These are phyloP conservation scores for Epichloe amarillans DNA, from an alignment of 2,329 filamentous ascomycete species.

Conservation along the genomic window DNA sequence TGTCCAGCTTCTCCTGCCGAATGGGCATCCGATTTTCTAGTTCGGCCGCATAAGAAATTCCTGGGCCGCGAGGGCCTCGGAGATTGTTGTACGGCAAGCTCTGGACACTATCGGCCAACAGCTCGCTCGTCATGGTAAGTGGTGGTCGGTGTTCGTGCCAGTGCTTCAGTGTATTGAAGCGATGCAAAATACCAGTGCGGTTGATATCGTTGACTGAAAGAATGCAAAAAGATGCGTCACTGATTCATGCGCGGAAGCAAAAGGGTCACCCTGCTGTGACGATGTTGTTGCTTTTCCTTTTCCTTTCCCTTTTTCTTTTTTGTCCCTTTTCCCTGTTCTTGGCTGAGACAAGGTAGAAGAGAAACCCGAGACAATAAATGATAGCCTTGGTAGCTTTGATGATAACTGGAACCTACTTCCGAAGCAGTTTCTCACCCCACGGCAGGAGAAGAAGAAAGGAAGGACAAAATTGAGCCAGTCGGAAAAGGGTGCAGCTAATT, in stretches of 20 bases:
- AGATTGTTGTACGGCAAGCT: constrained; percentile 1
- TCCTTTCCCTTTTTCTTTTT: not conserved
- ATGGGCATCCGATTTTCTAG: constrained; percentile 11
- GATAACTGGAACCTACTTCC: not conserved
- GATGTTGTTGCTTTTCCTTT: not conserved
- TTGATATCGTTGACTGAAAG: not conserved
- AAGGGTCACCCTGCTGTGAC: not conserved
- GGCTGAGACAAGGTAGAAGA: not conserved
- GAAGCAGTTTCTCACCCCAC: not conserved
- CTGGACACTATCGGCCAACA: constrained; percentile 1
- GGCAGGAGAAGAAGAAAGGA: not conserved
- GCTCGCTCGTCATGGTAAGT: constrained; percentile 3
- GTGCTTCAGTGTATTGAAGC: not conserved
- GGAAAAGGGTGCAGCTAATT: not conserved
- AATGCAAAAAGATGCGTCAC: not conserved
- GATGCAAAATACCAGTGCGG: too few relatives aligned
- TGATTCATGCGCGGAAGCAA: not conserved
- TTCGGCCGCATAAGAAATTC: constrained; percentile 4
- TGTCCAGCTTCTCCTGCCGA: constrained; percentile 24
- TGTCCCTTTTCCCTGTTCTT: not conserved
- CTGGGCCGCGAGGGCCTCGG: constrained; percentile 17
- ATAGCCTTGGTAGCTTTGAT: not conserved
- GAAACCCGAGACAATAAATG: not conserved
- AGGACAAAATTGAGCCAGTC: constrained; percentile 3
- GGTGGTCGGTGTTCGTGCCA: not conserved